Evolutionary conservation across 225 moss, liverwort and hornwort species (phyloP).

Genomic region (Neckera pumila): DNA sequence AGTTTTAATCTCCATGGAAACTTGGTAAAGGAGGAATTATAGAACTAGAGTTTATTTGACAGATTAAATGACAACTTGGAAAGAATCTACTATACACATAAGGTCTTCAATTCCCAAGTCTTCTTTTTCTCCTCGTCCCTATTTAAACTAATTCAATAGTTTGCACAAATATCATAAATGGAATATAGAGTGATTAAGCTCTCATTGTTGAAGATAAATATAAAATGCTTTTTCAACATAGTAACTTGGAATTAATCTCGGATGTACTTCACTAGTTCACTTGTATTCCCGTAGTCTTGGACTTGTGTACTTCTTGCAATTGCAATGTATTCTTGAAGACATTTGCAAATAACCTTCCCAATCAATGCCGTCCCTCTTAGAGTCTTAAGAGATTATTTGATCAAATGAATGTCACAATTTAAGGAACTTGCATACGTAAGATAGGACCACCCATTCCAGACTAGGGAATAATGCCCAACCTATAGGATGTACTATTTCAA

Average conservation of each 20-base stretch:
- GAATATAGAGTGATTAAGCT: background rate
- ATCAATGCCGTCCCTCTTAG: background rate
- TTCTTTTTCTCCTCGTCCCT: background rate
- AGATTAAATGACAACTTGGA: background rate
- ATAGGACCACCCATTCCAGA: too few species aligned
- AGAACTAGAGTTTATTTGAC: background rate
- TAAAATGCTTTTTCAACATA: too few species aligned
- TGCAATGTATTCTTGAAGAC: background rate
- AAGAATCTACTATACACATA: background rate
- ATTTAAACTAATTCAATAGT: background rate
- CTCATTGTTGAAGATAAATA: background rate
- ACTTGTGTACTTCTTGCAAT: background rate
- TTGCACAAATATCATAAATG: background rate
- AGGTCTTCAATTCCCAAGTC: background rate
- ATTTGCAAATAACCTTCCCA: background rate
- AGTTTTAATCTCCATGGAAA: background rate
- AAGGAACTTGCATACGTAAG: too few species aligned
- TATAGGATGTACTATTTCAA: too few species aligned
- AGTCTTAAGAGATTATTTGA: too few species aligned
- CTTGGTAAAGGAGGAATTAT: accelerated
- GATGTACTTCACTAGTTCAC: too few species aligned
- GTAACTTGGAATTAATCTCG: too few species aligned
- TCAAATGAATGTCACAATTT: background rate
- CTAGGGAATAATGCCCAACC: too few species aligned
- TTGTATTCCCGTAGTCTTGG: too few species aligned